Evolutionary conservation across 2,329 filamentous ascomycete genomes (phyloP).

Genomic region (Monosporascus sp.): DNA sequence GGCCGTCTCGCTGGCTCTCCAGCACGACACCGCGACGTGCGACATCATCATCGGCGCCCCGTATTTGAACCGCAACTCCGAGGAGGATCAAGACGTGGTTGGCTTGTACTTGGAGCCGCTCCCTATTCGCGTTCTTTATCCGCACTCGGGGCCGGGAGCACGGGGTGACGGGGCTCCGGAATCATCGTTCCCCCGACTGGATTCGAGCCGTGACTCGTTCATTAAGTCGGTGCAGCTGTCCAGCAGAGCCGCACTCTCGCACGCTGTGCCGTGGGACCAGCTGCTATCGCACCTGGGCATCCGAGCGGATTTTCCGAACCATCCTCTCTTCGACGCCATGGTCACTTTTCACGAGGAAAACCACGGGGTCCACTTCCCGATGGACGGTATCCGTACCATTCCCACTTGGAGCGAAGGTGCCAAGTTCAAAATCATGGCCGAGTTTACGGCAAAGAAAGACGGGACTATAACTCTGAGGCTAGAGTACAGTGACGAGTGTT

Average conservation of each 20-base stretch:
- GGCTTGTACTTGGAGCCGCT: constrained; percentile 27
- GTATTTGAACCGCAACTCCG: constrained; percentile 19
- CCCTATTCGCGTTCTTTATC: constrained; percentile 12
- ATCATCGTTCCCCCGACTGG: too few species aligned
- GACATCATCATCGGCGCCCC: constrained; percentile 25
- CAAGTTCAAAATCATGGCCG: constrained; percentile 14
- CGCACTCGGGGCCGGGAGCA: too few species aligned
- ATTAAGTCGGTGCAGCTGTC: constrained; percentile 12
- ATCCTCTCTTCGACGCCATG: constrained; percentile 19
- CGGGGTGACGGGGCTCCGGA: too few species aligned
- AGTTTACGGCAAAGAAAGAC: constrained; percentile 8
- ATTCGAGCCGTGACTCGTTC: neutral
- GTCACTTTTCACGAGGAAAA: constrained; percentile 17
- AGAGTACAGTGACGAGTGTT: constrained; percentile 6
- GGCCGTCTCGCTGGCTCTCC: neutral
- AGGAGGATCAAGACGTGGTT: constrained; percentile 17
- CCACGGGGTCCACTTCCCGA: too few species aligned
- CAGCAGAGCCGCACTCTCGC: constrained; percentile 20
- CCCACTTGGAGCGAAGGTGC: constrained; percentile 9
- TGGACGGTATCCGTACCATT: neutral
- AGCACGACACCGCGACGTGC: constrained; percentile 1
- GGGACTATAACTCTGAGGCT: constrained; percentile 5
- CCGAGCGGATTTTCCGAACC: constrained; percentile 3
- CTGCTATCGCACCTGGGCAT: constrained; percentile 19
- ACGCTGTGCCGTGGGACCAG: constrained; percentile 25